A percentile compares a stretch with the other conserved stretches of the same genome.
Evolutionary conservation across 768 basidiomycete genomes (phyloP).

Genomic region (Pulveroboletus sp.): DNA sequence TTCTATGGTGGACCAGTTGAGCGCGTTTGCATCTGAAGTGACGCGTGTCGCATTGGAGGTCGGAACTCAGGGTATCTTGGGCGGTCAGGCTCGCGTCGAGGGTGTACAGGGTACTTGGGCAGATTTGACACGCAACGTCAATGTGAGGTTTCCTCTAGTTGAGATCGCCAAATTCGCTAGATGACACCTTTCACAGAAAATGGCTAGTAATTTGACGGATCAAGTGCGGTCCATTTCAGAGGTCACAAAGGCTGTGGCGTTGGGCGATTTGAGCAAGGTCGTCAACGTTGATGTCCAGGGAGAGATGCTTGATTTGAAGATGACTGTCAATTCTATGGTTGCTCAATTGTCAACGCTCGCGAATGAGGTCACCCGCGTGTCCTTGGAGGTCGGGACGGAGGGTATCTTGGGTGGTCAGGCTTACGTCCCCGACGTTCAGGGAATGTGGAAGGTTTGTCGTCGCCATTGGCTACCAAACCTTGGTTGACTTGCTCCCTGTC

Average conservation of each 20-base stretch:
- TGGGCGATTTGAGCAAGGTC: constrained; percentile 76
- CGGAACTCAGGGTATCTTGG: constrained; percentile 85
- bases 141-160: constrained; percentile 41
- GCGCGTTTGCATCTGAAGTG: constrained; percentile 80
- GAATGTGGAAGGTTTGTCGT: constrained; percentile 79
- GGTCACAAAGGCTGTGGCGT: constrained; percentile 71
- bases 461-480: not conserved
- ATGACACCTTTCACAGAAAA: constrained; percentile 50
- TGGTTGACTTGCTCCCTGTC: constrained; percentile 7
- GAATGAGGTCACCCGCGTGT: constrained; percentile 86
- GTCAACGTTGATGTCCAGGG: constrained; percentile 93
- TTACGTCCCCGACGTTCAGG: constrained; percentile 85
- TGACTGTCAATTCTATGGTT: constrained; percentile 78
- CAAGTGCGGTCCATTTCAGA: constrained; percentile 92
- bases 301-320: constrained; percentile 85
- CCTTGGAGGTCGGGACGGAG: constrained; percentile 87
- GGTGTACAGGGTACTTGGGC: constrained; percentile 94
- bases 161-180: not conserved
- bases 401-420: constrained; percentile 94
- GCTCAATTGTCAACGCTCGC: constrained; percentile 66
- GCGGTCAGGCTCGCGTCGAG: constrained; percentile 86
- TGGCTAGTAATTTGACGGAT: constrained; percentile 80
- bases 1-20: constrained; percentile 90
- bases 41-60: constrained; percentile 84
- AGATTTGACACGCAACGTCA: constrained; percentile 84